Conservation (phyloP, 129 eudicot genomes). For the Artemisia annua region DNA sequence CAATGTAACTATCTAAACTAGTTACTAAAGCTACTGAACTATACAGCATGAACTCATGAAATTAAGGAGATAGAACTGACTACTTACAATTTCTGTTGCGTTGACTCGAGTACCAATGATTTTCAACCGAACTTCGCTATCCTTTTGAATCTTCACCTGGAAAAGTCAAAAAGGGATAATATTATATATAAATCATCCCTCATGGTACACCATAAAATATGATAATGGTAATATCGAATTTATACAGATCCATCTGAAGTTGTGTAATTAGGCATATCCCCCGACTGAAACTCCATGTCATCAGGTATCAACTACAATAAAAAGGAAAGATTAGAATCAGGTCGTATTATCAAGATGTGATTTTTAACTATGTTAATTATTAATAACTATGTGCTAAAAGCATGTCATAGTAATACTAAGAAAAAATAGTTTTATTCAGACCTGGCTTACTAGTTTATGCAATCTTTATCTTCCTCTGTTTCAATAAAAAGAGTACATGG, state of each 20-base stretch:
- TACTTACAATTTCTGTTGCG: slow-evolving; percentile 87
- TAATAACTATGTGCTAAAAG: neutral
- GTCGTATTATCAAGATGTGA: slow-evolving; percentile 1
- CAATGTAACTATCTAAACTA: too few species aligned
- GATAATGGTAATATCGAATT: slow-evolving; percentile 5
- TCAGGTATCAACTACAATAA: slow-evolving; percentile 79
- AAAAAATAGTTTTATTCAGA: neutral
- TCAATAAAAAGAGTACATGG: neutral
- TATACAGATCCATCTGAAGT: slow-evolving; percentile 96
- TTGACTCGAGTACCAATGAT: slow-evolving; percentile 94
- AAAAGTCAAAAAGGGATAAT: slow-evolving; percentile 16
- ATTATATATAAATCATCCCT: slow-evolving; percentile 7
- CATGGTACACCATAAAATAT: neutral
- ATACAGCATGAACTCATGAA: neutral
- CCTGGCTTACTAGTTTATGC: neutral
- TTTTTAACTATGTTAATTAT: neutral
- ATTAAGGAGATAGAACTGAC: neutral
- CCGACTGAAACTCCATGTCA: slow-evolving; percentile 98
- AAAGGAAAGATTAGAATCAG: neutral
- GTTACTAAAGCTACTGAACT: too few species aligned
- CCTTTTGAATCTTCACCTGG: slow-evolving; percentile 93
- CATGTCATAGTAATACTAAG: neutral
- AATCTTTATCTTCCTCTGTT: neutral
- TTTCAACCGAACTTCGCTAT: slow-evolving; percentile 89
- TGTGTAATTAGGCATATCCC: slow-evolving; percentile 89